phyloP scores from a whole-genome alignment of 169 alveolate genomes.

The Perkinsus chesapeaki region DNA sequence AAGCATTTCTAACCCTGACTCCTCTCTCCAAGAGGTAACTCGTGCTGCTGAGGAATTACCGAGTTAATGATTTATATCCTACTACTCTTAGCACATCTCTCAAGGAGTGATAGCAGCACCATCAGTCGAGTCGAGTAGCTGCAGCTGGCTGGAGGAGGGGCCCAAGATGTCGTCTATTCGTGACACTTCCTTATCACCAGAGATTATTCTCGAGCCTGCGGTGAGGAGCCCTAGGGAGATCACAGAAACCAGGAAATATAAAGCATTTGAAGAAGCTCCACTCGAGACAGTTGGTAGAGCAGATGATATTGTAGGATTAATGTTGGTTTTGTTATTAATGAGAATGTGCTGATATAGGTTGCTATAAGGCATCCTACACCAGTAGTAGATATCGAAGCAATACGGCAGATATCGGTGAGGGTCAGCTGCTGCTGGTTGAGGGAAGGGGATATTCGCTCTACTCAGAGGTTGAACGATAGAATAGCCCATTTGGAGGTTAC shows the following conservation, averaged over 20 bases:
- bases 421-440: not conserved
- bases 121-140: not conserved
- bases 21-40: not conserved
- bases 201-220: not conserved
- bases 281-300: too few relatives aligned
- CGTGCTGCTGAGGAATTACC: not conserved
- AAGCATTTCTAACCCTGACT: not conserved
- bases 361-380: not conserved
- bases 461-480: not conserved
- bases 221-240: not conserved
- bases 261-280: not conserved
- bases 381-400: not conserved
- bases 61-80: too few relatives aligned
- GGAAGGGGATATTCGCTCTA: not conserved
- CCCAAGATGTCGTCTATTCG: not conserved
- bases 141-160: not conserved
- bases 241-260: not conserved
- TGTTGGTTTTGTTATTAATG: too few relatives aligned
- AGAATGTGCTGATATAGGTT: not conserved
- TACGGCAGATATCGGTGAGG: not conserved
- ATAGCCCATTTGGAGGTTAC: not conserved
- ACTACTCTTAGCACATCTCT: too few relatives aligned
- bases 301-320: too few relatives aligned
- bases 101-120: not conserved
- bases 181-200: not conserved